Base-by-base conservation (phyloP, 306 rosid species). In the Argentina anserina region DNA sequence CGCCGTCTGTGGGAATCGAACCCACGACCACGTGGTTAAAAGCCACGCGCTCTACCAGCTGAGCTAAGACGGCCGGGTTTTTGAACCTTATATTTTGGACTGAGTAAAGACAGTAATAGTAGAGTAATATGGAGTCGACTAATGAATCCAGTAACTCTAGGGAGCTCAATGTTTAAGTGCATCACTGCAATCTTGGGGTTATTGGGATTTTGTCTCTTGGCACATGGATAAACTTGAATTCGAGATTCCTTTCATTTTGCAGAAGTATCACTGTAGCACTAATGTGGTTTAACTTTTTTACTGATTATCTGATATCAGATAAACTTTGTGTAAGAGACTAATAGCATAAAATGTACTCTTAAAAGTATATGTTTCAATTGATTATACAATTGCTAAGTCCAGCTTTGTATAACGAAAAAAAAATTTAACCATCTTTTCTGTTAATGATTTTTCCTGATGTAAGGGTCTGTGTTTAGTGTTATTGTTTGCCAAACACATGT, bases 381-480 rank as follows among this genome's bases (percentile, higher is more conserved):
- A 59, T n/a, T n/a, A n/a, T n/a, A n/a, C n/a, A n/a, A n/a, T n/a
- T n/a, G n/a, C n/a, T n/a, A n/a, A n/a, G n/a, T n/a, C n/a, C n/a
- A n/a, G n/a, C n/a, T n/a, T n/a, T n/a, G n/a, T n/a, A n/a, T n/a
- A n/a, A n/a, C n/a, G n/a, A n/a, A 33, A 15, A 18, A 61, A 15
- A 21, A 29, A 25, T 7, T 31, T 8, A 60, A 60, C 65, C 65
- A 60, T 60, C 14, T 26, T 58, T 59, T 29, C 25, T 31, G 41
- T 60, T 59, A 9, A 9, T 34, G n/a, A 61, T 1, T 7, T 20
- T 17, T 18, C 42, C 2, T 3, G 15, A 18, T 7, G 45, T 3
- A 59, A 21, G 67, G 65, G 20, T 59, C 40, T 42, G 68, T 42
- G 56, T 58, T 70, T 3, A n/a, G n/a, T n/a, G n/a, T n/a, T n/a